A percentile compares a stretch with the other conserved stretches of the same genome.
These are phyloP conservation scores for Cochlearia excelsa DNA, from an alignment of 345 rosid species.

Conservation along the genomic window DNA sequence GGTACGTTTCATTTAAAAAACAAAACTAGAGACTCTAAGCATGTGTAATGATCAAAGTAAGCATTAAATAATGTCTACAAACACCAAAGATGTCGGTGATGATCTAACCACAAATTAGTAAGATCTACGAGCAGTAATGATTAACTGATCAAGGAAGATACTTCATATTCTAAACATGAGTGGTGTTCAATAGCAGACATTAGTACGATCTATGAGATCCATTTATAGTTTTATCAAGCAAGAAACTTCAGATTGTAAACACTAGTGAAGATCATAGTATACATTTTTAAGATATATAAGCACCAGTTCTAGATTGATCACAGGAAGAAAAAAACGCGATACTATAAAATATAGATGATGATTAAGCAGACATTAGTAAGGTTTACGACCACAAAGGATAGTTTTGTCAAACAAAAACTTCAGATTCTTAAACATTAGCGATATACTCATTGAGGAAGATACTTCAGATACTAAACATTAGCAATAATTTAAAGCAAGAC, in stretches of 20 bases:
- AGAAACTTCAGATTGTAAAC: neutral
- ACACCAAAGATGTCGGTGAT: neutral
- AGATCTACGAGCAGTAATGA: neutral
- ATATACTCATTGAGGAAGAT: too few species aligned
- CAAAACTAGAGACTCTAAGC: neutral
- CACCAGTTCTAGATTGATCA: neutral
- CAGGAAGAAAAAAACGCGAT: too few species aligned
- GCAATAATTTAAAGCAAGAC: neutral
- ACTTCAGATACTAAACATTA: neutral
- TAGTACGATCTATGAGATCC: neutral
- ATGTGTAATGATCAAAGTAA: neutral
- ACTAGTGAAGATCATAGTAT: neutral
- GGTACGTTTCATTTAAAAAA: neutral
- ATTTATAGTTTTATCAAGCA: neutral
- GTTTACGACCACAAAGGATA: neutral
- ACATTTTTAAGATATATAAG: neutral
- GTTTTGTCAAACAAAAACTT: neutral
- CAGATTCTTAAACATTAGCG: too few species aligned
- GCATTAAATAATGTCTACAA: neutral
- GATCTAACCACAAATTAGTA: neutral
- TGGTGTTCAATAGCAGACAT: neutral
- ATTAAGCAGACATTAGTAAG: neutral
- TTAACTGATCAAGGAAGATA: neutral
- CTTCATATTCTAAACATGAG: neutral
- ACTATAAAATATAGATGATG: too few species aligned